Conservation (phyloP, 495 filamentous ascomycete species). For the Hypomontagnella monticulosa region DNA sequence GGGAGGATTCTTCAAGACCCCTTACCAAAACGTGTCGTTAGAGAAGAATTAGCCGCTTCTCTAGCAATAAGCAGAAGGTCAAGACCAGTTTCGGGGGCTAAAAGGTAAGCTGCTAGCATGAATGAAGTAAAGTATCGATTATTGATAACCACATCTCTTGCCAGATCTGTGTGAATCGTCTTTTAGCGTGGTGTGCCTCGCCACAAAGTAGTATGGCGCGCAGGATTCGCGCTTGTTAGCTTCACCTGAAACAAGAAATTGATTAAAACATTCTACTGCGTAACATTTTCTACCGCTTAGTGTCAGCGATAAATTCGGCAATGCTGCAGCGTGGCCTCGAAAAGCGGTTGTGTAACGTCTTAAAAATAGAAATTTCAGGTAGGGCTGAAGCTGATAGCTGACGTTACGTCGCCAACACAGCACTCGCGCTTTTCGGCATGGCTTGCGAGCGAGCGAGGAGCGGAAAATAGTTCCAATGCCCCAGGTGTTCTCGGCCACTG, state of each 20-base stretch:
- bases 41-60: constrained; percentile 22
- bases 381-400: constrained; percentile 40
- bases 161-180: constrained; percentile 5
- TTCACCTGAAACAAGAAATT: constrained; percentile 40
- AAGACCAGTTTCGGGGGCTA: constrained; percentile 23
- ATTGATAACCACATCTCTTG: not conserved
- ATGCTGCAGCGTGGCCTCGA: constrained; percentile 8
- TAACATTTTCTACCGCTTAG: constrained; percentile 26
- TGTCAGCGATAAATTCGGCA: constrained; percentile 25
- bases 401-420: constrained; percentile 5
- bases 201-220: constrained; percentile 20
- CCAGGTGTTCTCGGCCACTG: no score
- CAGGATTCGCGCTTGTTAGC: constrained; percentile 29
- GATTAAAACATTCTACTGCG: constrained; percentile 25
- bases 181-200: constrained; percentile 2
- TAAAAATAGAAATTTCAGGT: constrained; percentile 30
- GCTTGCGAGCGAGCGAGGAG: no score
- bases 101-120: constrained; percentile 6
- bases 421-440: not conserved
- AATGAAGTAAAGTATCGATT: not conserved
- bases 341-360: constrained; percentile 20
- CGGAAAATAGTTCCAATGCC: no score
- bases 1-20: constrained; percentile 13
- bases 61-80: constrained; percentile 10
- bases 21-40: constrained; percentile 17